Base-by-base conservation (phyloP, 345 rosid species). In the Citrus unshiu region DNA sequence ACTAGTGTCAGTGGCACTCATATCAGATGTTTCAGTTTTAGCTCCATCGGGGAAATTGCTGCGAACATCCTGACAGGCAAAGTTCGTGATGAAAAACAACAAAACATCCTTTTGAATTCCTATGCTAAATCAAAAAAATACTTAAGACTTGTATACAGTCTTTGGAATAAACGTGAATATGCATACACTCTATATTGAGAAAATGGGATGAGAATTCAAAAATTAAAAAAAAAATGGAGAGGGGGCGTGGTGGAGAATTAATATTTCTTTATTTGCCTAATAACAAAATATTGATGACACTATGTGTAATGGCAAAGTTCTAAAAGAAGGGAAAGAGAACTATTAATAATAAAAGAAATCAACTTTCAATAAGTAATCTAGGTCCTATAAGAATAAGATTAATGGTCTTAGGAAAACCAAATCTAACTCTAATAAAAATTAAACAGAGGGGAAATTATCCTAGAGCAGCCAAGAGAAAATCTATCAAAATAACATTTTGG, bases 31-130 rank as follows among this genome's bases (percentile, higher is more conserved):
- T 58, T 78, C 76, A 61, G 84, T 87, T 77, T 80, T 79, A 68
- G 81, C 81, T 81, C 77, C 86, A 69, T 54, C 19, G 21, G 80
- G 13, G 62, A 76, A 59, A 66, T 75, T 84, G 70, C 51, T 60
- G 10, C 58, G 67, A 71, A 81, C 61, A 77, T 80, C 88, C 95
- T 91, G 85, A 70, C 25, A 66, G 12, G 46, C 35, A 74, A 60
- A 29, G 22, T 34, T 19, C 22, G 66, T 14, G 57, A 70, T 67
- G 56, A 75, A 66, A 59, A 60, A 77, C 61, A 18, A 59, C 32
- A 49, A 32, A 62, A 68, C 34, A 68, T 64, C 70, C 62, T 9
- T 35, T 43, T 62, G 59, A 63, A 61, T 49, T n/a, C 43, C 19
- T 14, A 74, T 29, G 7, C 61, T 19, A 30, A 37, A 64, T 7